phyloP scores from a whole-genome alignment of 1,284 basidiomycete genomes.

The Caloboletus firmus region DNA sequence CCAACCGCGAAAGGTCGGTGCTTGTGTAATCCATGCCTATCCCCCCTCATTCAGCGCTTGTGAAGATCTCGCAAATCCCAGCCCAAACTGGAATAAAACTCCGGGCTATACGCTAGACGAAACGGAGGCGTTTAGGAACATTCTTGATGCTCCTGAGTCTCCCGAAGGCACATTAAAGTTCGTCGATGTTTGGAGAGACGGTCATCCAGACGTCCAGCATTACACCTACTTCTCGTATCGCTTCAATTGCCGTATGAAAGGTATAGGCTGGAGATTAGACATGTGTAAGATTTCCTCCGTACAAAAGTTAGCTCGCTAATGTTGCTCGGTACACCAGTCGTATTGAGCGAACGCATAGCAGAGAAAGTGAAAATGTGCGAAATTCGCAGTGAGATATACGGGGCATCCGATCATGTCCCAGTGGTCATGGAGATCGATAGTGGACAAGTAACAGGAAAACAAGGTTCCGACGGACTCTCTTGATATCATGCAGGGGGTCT shows the following conservation, averaged over 20 bases:
- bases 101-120: constrained; percentile 81
- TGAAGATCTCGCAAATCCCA: constrained; percentile 64
- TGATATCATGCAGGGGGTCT: constrained; percentile 16
- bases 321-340: constrained; percentile 45
- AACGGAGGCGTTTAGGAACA: constrained; percentile 65
- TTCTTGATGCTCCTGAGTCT: constrained; percentile 49
- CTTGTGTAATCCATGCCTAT: neutral
- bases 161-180: constrained; percentile 48
- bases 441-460: constrained; percentile 28
- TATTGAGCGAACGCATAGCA: constrained; percentile 66
- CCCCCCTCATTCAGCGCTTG: neutral
- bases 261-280: constrained; percentile 86
- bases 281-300: constrained; percentile 58
- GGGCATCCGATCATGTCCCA: constrained; percentile 83
- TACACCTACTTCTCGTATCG: constrained; percentile 88
- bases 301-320: neutral
- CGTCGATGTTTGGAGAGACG: constrained; percentile 78
- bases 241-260: constrained; percentile 78
- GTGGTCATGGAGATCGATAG: constrained; percentile 69
- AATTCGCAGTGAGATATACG: constrained; percentile 81
- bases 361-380: constrained; percentile 72
- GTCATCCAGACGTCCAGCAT: constrained; percentile 67
- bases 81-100: constrained; percentile 77
- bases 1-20: constrained; percentile 64
- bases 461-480: neutral